Base-by-base conservation (phyloP, 2,329 filamentous ascomycete species). In the Colletotrichum truncatum region DNA sequence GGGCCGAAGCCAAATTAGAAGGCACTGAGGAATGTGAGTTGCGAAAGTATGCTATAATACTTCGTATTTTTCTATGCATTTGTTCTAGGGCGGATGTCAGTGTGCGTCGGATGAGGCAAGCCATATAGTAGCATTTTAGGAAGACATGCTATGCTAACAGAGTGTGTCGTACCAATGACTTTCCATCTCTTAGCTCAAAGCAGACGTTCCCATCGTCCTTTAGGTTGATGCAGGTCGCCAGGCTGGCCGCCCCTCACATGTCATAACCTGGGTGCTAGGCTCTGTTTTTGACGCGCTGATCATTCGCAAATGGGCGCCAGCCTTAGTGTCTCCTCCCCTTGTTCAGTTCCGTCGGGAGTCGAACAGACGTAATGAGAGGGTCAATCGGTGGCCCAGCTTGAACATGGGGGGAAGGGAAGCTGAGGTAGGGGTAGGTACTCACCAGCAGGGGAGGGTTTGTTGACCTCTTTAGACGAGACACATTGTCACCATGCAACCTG, bases 381-480 rank as follows among this genome's bases (percentile, higher is more conserved):
- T 52, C 45, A 48, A 18, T 49, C 34, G 41, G 56, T 49, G 49
- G 57, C 57, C 34, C 41, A 30, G 56, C 41, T 18, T 46, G 9
- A 21, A 45, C 57, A 62, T 56, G 63, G 62, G 57, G 59, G 55
- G 28, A n/a, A n/a, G 48, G 41, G 18, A 36, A 64, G 60, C 54
- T 59, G 52, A 52, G 61, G 64, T 67, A 65, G 60, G 49, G 61
- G 55, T 65, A 59, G 55, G 53, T 55, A 26, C 11, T 21, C 11
- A 16, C 53, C 23, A 18, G 51, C 49, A 41, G 18, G 43, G 46
- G 48, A 32, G 56, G 56, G 56, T 30, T 49, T 64, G 62, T 64
- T 64, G 62, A 56, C 45, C 32, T 56, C 30, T 52, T 32, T 55
- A 56, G 57, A 51, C 49, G 49, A 66, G 58, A 66, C 57, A 66